These are phyloP conservation scores for Candida ovalis DNA, from an alignment of 805 yeast species.

Conservation along the genomic window DNA sequence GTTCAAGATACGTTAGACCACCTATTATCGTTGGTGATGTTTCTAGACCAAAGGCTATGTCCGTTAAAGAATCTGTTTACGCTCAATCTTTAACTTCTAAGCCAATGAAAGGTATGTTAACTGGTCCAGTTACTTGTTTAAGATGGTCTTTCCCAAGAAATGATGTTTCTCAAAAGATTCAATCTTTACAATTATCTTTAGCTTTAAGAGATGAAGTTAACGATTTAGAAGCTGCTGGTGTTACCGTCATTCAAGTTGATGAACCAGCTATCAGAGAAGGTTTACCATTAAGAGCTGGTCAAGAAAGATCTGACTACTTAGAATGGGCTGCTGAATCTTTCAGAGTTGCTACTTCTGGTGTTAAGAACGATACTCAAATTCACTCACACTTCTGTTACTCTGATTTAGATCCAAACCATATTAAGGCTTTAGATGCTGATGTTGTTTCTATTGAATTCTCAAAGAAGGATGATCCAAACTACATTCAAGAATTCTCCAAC, in stretches of 20 bases:
- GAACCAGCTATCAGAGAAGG: slow-evolving; percentile 99
- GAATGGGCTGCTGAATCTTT: slow-evolving; percentile 99
- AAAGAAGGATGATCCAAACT: slow-evolving; percentile 98
- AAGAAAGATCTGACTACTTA: slow-evolving; percentile 93
- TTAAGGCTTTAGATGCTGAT: slow-evolving; percentile 99
- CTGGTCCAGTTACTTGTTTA: slow-evolving; percentile 99
- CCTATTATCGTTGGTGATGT: slow-evolving; percentile 99
- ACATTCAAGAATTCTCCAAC: slow-evolving; percentile 95
- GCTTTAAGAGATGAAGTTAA: slow-evolving; percentile 98
- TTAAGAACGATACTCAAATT: slow-evolving; percentile 89
- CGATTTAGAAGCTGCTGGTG: slow-evolving; percentile 98
- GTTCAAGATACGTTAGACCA: slow-evolving; percentile 99
- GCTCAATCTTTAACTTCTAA: slow-evolving; percentile 94
- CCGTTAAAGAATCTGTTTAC: slow-evolving; percentile 98
- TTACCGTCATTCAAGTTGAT: slow-evolving; percentile 96
- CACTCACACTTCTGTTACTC: slow-evolving; percentile 99
- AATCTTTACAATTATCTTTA: slow-evolving; percentile 94
- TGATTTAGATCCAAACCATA: slow-evolving; percentile 98
- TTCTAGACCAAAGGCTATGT: slow-evolving; percentile 97
- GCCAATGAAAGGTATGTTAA: slow-evolving; percentile 99
- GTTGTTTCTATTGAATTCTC: slow-evolving; percentile 99
- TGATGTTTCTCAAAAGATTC: slow-evolving; percentile 88
- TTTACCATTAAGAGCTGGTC: slow-evolving; percentile 97
- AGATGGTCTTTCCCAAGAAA: slow-evolving; percentile 99
- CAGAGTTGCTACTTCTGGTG: slow-evolving; percentile 99